Evolutionary conservation across 345 rosid species (phyloP), one percentile per base, ranked within the genome.

Genomic region (Rhizophora mangle): DNA sequence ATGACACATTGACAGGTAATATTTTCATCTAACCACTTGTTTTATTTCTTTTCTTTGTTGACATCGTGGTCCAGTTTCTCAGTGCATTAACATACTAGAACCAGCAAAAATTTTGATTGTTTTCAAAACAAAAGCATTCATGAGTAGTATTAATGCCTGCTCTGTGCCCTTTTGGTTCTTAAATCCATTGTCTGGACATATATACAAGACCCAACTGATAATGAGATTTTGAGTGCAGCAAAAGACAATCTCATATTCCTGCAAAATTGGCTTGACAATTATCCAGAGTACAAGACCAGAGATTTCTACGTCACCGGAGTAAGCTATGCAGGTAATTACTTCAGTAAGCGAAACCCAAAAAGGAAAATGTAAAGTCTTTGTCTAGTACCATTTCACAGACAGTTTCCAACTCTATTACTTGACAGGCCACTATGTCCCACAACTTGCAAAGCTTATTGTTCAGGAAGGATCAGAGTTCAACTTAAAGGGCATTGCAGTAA

Each of bases 351-450:
- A 11, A 43, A 13, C 49, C 49, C 11, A 55, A 0, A n/a, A 11
- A 43, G 47, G 47, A 3, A 11, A 43, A 43, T 43, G 1, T 43
- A 43, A 43, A 43, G 18, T 15, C 49, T 43, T 43, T 43, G 49
- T 13, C 49, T 15, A 13, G 5, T 13, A 13, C 18, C 16, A 13
- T 43, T 13, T 55, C 29, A 2, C 15, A 5, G 49, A 43, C 49
- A 43, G 18, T 43, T 43, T 43, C 13, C 49, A 43, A 43, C 64
- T 26, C n/a, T 4, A 6, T 31, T 51, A 16, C 11, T 57, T 3
- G 49, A n/a, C 79, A 85, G 88, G 88, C n/a, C 89, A 83, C 66
- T 83, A 81, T 75, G 87, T 81, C 51, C 89, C 89, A 39, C 86
- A 85, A 76, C 78, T 85, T 3, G 86, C 85, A 39, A 69, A 68